A percentile compares a stretch with the other conserved stretches of the same genome.
phyloP scores from a whole-genome alignment of 345 rosid genomes.

The Moricandia moricandioides region DNA sequence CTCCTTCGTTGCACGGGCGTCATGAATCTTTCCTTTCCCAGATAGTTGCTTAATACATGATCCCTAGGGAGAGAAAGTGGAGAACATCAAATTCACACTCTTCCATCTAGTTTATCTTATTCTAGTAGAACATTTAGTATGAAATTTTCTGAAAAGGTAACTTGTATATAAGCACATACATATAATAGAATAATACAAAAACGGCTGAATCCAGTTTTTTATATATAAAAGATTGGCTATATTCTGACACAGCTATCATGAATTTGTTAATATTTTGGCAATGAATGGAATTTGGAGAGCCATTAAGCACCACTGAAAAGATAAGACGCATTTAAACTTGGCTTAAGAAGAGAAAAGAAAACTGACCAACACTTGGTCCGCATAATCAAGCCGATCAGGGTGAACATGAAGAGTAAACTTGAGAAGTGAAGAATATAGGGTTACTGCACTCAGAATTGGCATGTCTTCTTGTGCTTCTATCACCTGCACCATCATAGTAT shows the following conservation, averaged over 20 bases:
- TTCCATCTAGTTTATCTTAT: constrained; percentile 19
- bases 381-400: constrained; percentile 98
- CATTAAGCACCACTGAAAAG: constrained; percentile 7
- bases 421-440: constrained; percentile 93
- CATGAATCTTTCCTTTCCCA: constrained; percentile 72
- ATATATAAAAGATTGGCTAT: neutral
- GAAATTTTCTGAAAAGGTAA: constrained; percentile 3
- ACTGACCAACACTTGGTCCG: constrained; percentile 74
- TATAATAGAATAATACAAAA: neutral
- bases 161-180: neutral
- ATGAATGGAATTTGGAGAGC: constrained; percentile 7
- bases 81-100: constrained; percentile 23
- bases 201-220: neutral
- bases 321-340: neutral
- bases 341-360: constrained; percentile 18
- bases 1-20: constrained; percentile 85
- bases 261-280: constrained; percentile 11
- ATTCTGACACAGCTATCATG: neutral
- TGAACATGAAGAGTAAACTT: constrained; percentile 97
- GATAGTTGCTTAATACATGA: constrained; percentile 88
- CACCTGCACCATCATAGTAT: constrained; percentile 55
- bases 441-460: constrained; percentile 91
- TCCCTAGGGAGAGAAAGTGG: constrained; percentile 54
- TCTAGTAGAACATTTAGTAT: neutral
- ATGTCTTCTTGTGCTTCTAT: constrained; percentile 93